Conservation (phyloP, 1,284 basidiomycete species). For the Irpex sp. region DNA sequence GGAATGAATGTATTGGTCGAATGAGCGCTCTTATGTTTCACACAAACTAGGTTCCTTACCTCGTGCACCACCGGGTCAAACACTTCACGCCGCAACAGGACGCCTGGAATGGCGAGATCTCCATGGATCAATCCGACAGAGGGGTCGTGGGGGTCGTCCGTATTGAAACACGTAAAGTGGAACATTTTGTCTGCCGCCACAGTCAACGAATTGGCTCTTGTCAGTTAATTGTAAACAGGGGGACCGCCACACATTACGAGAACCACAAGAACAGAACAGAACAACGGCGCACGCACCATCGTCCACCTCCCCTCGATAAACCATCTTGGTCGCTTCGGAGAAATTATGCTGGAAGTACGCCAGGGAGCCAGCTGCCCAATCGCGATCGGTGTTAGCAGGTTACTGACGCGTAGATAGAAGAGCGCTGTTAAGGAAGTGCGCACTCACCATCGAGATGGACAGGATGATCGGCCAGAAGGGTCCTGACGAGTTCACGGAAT, state of each 20-base stretch:
- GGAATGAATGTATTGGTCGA: background rate
- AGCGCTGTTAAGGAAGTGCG: background rate
- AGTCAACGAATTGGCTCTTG: background rate
- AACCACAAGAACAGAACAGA: conserved; percentile 9
- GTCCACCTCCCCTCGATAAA: conserved; percentile 62
- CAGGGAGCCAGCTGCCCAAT: conserved; percentile 47
- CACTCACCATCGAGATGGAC: conserved; percentile 56
- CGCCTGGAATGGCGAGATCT: conserved; percentile 73
- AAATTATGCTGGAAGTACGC: conserved; percentile 84
- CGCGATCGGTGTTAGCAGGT: background rate
- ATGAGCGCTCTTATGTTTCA: background rate
- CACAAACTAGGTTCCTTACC: conserved; percentile 29
- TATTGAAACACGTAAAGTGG: conserved; percentile 79
- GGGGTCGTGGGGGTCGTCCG: conserved; percentile 69
- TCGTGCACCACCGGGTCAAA: conserved; percentile 76
- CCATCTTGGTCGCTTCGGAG: conserved; percentile 78
- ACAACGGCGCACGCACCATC: conserved; percentile 45
- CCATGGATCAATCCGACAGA: conserved; percentile 72
- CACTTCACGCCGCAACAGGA: conserved; percentile 67
- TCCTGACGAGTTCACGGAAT: conserved; percentile 71
- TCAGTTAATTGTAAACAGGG: background rate
- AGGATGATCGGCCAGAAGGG: conserved; percentile 67
- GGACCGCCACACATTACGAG: background rate
- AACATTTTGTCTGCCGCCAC: conserved; percentile 59
- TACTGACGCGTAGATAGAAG: background rate